A percentile compares a stretch with the other conserved stretches of the same genome.
Evolutionary conservation across 1,139 yeast species (phyloP).

Genomic region (Pichia sp.): DNA sequence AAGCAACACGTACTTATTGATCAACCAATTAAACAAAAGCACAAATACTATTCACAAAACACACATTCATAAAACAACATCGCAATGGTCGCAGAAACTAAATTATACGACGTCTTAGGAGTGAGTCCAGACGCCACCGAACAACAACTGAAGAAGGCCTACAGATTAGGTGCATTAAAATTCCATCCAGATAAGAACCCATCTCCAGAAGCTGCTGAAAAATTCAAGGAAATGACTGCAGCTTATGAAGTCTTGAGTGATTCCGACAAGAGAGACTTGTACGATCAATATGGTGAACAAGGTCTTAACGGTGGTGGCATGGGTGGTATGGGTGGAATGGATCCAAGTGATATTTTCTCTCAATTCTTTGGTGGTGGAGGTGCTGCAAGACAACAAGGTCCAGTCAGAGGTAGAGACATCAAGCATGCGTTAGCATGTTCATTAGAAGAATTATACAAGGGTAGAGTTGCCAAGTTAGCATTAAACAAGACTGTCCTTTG

Average conservation of each 20-base stretch:
- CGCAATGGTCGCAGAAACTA: constrained; percentile 85
- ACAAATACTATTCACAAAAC: background rate
- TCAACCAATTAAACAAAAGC: too few species aligned
- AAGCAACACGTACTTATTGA: too few species aligned
- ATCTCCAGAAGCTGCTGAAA: constrained; percentile 90
- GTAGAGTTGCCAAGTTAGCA: constrained; percentile 92
- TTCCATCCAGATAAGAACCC: constrained; percentile 96
- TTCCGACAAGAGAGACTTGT: constrained; percentile 81
- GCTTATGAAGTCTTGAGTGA: constrained; percentile 92
- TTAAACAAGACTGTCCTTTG: constrained; percentile 90
- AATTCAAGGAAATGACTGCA: constrained; percentile 81
- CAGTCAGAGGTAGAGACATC: constrained; percentile 85
- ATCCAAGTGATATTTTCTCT: constrained; percentile 77
- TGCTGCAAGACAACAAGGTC: constrained; percentile 76
- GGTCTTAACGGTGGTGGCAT: constrained; percentile 77
- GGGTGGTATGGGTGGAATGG: constrained; percentile 72
- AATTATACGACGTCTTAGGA: constrained; percentile 81
- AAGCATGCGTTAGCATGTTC: constrained; percentile 85
- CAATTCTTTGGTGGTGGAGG: constrained; percentile 83
- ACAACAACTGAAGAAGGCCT: constrained; percentile 88
- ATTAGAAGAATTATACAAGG: constrained; percentile 91
- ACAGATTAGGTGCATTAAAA: constrained; percentile 88
- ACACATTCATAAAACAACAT: background rate
- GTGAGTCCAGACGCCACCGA: constrained; percentile 79
- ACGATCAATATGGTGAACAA: constrained; percentile 91